Conservation (phyloP, 192 early-diverging fungal genomes). For the Kickxella alabastrina region DNA sequence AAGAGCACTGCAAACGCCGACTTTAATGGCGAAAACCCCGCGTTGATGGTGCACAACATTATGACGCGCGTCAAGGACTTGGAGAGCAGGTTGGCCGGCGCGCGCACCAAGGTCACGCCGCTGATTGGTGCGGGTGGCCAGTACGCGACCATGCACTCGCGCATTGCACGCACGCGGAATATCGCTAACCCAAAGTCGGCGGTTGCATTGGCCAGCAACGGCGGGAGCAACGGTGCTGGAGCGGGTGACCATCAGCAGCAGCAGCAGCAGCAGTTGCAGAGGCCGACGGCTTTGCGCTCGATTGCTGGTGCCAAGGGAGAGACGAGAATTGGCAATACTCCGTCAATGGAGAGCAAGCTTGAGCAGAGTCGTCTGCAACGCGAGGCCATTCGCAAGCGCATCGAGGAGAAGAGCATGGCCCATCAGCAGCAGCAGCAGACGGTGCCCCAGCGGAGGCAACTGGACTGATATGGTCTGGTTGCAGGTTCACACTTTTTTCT, state of each 20-base stretch:
- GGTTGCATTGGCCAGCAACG: constrained; percentile 4
- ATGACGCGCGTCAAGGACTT: constrained; percentile 72
- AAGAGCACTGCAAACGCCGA: constrained; percentile 37
- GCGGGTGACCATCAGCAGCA: no score
- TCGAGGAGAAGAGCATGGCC: constrained; percentile 11
- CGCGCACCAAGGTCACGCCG: constrained; percentile 71
- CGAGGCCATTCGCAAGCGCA: constrained; percentile 20
- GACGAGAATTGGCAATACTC: constrained; percentile 6
- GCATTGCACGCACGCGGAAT: constrained; percentile 27
- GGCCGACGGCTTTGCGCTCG: constrained; percentile 11
- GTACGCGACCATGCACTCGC: constrained; percentile 42
- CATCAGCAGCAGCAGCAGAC: constrained; percentile 19
- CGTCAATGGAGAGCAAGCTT: constrained; percentile 22
- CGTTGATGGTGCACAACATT: constrained; percentile 70
- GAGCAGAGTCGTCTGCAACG: constrained; percentile 30
- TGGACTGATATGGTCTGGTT: not conserved
- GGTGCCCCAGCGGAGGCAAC: constrained; percentile 31
- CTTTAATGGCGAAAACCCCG: constrained; percentile 51
- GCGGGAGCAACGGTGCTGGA: not conserved
- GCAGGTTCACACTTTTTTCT: not conserved
- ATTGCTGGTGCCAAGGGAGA: constrained; percentile 10
- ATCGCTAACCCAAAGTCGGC: constrained; percentile 37
- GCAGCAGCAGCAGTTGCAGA: constrained; percentile 14
- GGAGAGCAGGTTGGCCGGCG: constrained; percentile 68
- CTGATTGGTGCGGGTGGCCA: constrained; percentile 51